Conservation (phyloP, 2,329 filamentous ascomycete species). For the Fusarium sp. region DNA sequence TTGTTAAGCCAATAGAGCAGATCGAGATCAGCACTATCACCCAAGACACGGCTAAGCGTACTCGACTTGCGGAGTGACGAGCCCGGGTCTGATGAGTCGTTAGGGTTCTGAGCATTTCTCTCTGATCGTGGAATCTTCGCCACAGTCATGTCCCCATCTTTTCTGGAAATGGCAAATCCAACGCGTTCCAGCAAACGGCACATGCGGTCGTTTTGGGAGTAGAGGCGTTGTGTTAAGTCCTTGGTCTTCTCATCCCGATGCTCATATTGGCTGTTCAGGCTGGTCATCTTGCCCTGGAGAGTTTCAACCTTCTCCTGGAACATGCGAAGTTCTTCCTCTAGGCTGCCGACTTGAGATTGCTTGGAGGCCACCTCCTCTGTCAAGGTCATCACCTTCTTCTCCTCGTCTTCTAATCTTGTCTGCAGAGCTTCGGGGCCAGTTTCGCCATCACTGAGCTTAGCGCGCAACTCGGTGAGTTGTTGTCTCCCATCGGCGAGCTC, state of each 20-base stretch:
- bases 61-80: constrained; percentile 68
- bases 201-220: constrained; percentile 87
- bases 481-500: constrained; percentile 74
- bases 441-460: constrained; percentile 83
- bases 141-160: constrained; percentile 79
- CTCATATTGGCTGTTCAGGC: constrained; percentile 71
- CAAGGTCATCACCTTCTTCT: constrained; percentile 75
- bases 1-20: constrained; percentile 87
- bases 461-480: constrained; percentile 76
- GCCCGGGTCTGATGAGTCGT: constrained; percentile 69
- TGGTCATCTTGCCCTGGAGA: constrained; percentile 65
- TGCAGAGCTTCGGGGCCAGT: constrained; percentile 84
- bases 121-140: constrained; percentile 77
- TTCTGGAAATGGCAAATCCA: constrained; percentile 83
- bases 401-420: constrained; percentile 80
- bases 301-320: constrained; percentile 74
- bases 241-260: constrained; percentile 79
- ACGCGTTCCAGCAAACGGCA: constrained; percentile 85
- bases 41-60: constrained; percentile 66
- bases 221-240: constrained; percentile 86
- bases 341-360: constrained; percentile 79
- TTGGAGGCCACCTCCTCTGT: constrained; percentile 78
- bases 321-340: constrained; percentile 81
- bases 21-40: constrained; percentile 76
- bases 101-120: constrained; percentile 66